Conservation (phyloP, 257 asterid genomes). For the Solanum tarapatanum region DNA sequence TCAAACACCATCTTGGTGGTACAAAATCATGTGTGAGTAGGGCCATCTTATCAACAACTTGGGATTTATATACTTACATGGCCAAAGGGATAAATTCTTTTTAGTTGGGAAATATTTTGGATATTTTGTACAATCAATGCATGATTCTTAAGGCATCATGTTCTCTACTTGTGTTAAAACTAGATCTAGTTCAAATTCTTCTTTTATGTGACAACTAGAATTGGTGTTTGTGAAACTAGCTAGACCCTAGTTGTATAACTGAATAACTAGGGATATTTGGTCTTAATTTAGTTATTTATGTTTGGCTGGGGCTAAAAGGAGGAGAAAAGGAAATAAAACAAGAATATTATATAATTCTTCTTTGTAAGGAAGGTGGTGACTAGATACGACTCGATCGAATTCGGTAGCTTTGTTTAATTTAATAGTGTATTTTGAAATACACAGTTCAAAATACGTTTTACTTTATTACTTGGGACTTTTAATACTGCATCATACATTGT, state of each 20-base stretch:
- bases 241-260: background rate
- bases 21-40: conserved; percentile 5
- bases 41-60: conserved; percentile 9
- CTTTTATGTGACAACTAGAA: background rate
- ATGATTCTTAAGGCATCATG: conserved; percentile 12
- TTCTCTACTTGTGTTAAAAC: background rate
- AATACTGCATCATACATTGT: background rate
- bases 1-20: background rate
- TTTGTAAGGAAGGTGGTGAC: background rate
- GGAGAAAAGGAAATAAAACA: background rate
- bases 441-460: background rate
- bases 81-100: background rate
- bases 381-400: background rate
- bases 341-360: background rate
- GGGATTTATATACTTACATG: background rate
- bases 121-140: background rate
- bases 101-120: background rate
- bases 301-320: background rate
- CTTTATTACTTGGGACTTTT: background rate
- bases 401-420: background rate
- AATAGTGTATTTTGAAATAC: background rate
- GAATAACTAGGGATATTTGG: background rate
- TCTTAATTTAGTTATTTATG: background rate
- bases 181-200: background rate
- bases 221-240: background rate